Conservation (phyloP, 139 green algal genomes). For the Nannochloris sp. region DNA sequence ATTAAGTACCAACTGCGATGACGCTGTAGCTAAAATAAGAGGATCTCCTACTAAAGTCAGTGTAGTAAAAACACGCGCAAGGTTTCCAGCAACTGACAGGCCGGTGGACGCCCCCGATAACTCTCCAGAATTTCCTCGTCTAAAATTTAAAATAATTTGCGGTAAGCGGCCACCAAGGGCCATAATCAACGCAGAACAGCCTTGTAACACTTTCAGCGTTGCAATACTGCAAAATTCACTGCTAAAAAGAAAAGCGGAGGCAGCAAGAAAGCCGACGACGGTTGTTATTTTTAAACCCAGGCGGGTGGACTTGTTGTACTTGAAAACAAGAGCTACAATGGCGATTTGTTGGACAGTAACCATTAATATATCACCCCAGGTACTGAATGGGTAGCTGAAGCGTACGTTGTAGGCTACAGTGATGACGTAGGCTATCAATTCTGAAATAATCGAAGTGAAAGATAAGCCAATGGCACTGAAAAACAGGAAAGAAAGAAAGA, state of each 20-base stretch:
- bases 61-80: slow-evolving; percentile 64
- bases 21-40: slow-evolving; percentile 28
- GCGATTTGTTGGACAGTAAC: background rate
- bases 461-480: slow-evolving; percentile 56
- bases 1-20: slow-evolving; percentile 28
- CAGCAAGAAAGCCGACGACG: background rate
- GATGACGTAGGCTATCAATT: slow-evolving; percentile 66
- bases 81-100: slow-evolving; percentile 65
- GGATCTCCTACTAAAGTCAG: slow-evolving; percentile 52
- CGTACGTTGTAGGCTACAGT: slow-evolving; percentile 58
- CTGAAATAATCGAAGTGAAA: slow-evolving; percentile 43
- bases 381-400: slow-evolving; percentile 48
- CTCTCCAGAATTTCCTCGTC: slow-evolving; percentile 62
- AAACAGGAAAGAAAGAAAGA: background rate
- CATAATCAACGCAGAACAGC: background rate
- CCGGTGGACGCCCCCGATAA: slow-evolving; percentile 50
- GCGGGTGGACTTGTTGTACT: background rate
- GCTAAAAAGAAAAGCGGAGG: background rate
- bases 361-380: slow-evolving; percentile 42
- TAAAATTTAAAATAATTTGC: slow-evolving; percentile 69
- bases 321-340: slow-evolving; percentile 4
- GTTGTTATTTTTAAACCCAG: background rate
- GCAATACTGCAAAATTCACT: background rate
- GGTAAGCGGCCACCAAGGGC: slow-evolving; percentile 44
- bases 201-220: background rate